Percentiles rank a stretch among this genome's conserved stretches.
Evolutionary conservation across 495 filamentous ascomycete species (phyloP).

Genomic region (Lepidopterella palustris): DNA sequence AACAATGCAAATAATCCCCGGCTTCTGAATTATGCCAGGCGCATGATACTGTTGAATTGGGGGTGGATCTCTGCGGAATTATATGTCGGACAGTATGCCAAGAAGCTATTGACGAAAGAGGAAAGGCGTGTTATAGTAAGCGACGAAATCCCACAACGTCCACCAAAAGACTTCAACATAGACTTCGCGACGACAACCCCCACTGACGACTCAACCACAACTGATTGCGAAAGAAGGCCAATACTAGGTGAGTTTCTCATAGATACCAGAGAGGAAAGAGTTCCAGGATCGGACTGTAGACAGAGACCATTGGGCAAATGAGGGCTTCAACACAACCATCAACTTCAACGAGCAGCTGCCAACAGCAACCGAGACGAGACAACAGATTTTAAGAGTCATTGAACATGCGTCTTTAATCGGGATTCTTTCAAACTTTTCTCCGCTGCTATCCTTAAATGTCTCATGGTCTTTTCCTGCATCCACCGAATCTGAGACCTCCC

Average conservation of each 20-base stretch:
- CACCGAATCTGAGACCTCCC: background rate
- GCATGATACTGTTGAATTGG: too few species aligned
- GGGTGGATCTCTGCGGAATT: background rate
- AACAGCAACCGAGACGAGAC: too few species aligned
- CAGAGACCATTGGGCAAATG: background rate
- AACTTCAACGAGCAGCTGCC: too few species aligned
- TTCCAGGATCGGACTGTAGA: background rate
- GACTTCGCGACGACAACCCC: background rate
- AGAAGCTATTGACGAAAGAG: background rate
- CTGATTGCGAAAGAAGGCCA: conserved; percentile 16
- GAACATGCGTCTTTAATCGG: too few species aligned
- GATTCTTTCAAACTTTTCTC: too few species aligned
- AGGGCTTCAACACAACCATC: background rate
- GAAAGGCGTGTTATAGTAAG: conserved; percentile 15
- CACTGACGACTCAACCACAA: conserved; percentile 10
- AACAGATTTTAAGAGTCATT: too few species aligned
- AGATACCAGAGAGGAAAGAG: background rate
- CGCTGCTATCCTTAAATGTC: background rate
- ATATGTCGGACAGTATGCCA: background rate
- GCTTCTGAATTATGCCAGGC: too few species aligned
- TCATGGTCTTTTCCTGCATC: background rate
- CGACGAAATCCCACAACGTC: conserved; percentile 7
- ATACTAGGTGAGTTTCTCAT: conserved; percentile 9
- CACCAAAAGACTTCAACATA: conserved; percentile 7
- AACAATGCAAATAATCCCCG: too few species aligned